A percentile compares a stretch with the other conserved stretches of the same genome.
Evolutionary conservation across 2,329 filamentous ascomycete species (phyloP).

Genomic region (Xylaria sp.): DNA sequence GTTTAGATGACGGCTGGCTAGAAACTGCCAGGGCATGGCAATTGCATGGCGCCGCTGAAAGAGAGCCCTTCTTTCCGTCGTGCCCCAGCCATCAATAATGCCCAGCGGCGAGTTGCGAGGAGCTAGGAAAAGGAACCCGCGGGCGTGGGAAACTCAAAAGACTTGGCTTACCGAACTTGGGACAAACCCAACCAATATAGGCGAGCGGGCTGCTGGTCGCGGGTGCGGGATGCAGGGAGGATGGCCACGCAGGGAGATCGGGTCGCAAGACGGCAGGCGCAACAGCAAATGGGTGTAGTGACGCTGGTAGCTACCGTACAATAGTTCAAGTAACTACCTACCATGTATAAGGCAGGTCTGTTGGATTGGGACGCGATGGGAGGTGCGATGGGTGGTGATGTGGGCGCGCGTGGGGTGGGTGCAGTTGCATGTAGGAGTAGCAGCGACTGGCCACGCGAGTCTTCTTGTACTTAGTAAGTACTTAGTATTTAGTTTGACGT

Average conservation of each 20-base stretch:
- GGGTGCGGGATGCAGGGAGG: constrained; percentile 36
- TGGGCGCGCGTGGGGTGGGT: constrained; percentile 34
- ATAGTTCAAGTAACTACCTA: not conserved
- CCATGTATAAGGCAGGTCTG: not conserved
- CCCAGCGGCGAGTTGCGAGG: constrained; percentile 15
- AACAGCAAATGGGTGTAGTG: constrained; percentile 17
- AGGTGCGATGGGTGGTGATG: constrained; percentile 30
- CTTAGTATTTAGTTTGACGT: not conserved
- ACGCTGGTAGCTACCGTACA: constrained; percentile 23
- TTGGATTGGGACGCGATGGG: not conserved
- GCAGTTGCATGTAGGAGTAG: constrained; percentile 6
- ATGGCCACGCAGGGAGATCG: constrained; percentile 26
- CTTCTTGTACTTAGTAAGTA: not conserved
- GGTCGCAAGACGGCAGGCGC: constrained; percentile 34
- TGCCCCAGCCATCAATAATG: constrained; percentile 34
- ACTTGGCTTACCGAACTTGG: constrained; percentile 38
- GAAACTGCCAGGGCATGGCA: constrained; percentile 23
- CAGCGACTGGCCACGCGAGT: constrained; percentile 8
- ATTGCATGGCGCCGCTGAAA: constrained; percentile 23
- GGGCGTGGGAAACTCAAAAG: constrained; percentile 18
- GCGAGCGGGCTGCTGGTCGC: constrained; percentile 16
- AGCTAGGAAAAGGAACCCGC: constrained; percentile 19
- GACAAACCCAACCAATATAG: constrained; percentile 25
- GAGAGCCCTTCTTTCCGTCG: not conserved
- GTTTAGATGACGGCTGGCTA: constrained; percentile 21